Percentiles rank a stretch among this genome's conserved stretches.
Conservation (phyloP, 2,329 filamentous ascomycete genomes). For the Paracoccidioides lutzii region DNA sequence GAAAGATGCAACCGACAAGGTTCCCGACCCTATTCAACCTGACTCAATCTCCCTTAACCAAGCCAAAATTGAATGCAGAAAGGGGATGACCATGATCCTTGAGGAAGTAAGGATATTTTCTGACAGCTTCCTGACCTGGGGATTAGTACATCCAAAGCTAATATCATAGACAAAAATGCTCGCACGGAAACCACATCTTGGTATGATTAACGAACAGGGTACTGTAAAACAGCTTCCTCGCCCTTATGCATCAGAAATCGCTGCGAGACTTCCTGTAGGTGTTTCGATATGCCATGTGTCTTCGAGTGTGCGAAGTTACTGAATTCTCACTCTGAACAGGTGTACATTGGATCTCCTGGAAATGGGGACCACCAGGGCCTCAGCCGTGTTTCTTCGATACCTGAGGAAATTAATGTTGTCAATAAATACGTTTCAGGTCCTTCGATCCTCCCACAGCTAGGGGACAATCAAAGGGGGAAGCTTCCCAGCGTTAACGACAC, state of each 20-base stretch:
- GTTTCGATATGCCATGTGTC: no score
- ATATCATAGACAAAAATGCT: constrained; percentile 8
- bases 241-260: constrained; percentile 4
- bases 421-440: background rate
- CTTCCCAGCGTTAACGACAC: background rate
- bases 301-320: background rate
- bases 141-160: background rate
- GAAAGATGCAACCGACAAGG: constrained; percentile 1
- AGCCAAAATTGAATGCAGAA: constrained; percentile 7
- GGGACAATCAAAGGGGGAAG: background rate
- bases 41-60: constrained; percentile 6
- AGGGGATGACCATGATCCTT: constrained; percentile 10
- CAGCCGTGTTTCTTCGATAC: background rate
- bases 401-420: background rate
- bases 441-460: background rate
- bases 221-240: constrained; percentile 5
- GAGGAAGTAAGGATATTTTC: constrained; percentile 4
- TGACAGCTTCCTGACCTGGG: no score
- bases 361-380: background rate
- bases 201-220: constrained; percentile 3
- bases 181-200: constrained; percentile 6
- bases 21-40: constrained; percentile 4
- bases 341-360: background rate
- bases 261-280: constrained; percentile 6
- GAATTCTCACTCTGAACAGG: background rate